phyloP scores from a whole-genome alignment of 371 early-diverging fungal genomes.

The Rhizopus sp. region DNA sequence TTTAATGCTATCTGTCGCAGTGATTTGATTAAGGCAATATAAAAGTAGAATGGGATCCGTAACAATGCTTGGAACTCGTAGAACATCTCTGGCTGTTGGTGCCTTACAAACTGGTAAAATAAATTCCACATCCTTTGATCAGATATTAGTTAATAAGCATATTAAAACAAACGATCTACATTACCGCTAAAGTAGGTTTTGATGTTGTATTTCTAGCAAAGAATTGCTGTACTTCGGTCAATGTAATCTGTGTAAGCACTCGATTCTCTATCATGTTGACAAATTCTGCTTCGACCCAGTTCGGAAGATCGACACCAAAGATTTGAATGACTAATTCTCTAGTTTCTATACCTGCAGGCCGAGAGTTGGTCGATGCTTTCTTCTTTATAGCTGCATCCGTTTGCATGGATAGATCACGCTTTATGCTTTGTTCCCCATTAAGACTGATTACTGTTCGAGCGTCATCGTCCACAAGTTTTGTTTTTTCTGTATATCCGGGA shows the following conservation, averaged over 20 bases:
- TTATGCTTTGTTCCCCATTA: conserved; percentile 1
- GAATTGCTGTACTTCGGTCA: conserved; percentile 66
- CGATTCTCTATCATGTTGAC: conserved; percentile 66
- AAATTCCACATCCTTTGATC: conserved; percentile 63
- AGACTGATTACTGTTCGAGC: conserved; percentile 9
- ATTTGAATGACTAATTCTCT: conserved; percentile 71
- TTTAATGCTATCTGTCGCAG: conserved; percentile 53
- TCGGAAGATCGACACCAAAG: conserved; percentile 71
- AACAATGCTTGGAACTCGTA: conserved; percentile 59
- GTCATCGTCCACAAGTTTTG: conserved; percentile 16
- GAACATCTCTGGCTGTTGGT: conserved; percentile 38
- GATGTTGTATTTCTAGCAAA: conserved; percentile 68
- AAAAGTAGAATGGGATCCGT: conserved; percentile 61
- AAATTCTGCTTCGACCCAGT: conserved; percentile 69
- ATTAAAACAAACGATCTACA: conserved; percentile 6
- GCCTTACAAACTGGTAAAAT: conserved; percentile 58
- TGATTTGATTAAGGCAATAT: conserved; percentile 66
- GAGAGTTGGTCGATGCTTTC: conserved; percentile 20
- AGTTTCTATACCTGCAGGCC: conserved; percentile 9
- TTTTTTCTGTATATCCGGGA: conserved; percentile 7
- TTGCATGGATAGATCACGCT: conserved; percentile 11
- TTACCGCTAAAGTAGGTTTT: conserved; percentile 68
- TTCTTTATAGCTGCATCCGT: conserved; percentile 5
- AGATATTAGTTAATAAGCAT: background rate
- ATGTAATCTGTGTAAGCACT: conserved; percentile 63